Percentiles rank a stretch among this genome's conserved stretches.
Conservation (phyloP, 1,284 basidiomycete genomes). For the Hemileia vastatrix region DNA sequence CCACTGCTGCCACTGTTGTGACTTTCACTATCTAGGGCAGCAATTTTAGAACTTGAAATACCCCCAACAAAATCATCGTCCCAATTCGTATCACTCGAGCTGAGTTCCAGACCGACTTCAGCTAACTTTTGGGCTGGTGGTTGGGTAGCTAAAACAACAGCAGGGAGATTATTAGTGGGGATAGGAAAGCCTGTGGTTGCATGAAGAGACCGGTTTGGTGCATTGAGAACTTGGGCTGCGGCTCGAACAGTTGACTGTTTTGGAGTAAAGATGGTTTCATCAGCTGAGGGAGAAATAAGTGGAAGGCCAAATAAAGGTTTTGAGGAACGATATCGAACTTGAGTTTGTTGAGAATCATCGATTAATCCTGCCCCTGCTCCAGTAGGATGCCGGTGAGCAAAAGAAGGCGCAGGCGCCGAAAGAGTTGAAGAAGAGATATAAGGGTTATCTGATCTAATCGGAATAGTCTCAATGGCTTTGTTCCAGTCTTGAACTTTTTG, state of each 20-base stretch:
- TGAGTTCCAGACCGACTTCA: conserved; percentile 51
- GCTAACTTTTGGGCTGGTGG: conserved; percentile 36
- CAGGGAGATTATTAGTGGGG: conserved; percentile 22
- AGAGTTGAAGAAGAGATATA: conserved; percentile 5
- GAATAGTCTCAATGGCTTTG: conserved; percentile 57
- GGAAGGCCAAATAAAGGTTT: background rate
- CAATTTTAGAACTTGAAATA: conserved; percentile 72
- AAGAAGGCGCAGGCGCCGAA: background rate
- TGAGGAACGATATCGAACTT: conserved; percentile 7
- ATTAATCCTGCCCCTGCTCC: background rate
- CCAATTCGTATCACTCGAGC: conserved; percentile 76
- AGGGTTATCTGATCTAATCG: conserved; percentile 1
- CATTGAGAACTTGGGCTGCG: conserved; percentile 10
- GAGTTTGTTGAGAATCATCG: conserved; percentile 3
- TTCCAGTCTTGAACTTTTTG: conserved; percentile 97
- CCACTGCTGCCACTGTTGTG: conserved; percentile 2
- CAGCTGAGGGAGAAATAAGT: background rate
- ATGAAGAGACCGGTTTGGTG: conserved; percentile 8
- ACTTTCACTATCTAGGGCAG: conserved; percentile 36
- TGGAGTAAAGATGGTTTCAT: conserved; percentile 15
- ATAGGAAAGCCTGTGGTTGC: conserved; percentile 27
- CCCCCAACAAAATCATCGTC: conserved; percentile 95
- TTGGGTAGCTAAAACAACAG: conserved; percentile 29
- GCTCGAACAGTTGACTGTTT: conserved; percentile 22
- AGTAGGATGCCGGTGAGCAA: conserved; percentile 4